Evolutionary conservation across 352 stramenopile genomes (phyloP).

Genomic region (Phytopythium vexans): DNA sequence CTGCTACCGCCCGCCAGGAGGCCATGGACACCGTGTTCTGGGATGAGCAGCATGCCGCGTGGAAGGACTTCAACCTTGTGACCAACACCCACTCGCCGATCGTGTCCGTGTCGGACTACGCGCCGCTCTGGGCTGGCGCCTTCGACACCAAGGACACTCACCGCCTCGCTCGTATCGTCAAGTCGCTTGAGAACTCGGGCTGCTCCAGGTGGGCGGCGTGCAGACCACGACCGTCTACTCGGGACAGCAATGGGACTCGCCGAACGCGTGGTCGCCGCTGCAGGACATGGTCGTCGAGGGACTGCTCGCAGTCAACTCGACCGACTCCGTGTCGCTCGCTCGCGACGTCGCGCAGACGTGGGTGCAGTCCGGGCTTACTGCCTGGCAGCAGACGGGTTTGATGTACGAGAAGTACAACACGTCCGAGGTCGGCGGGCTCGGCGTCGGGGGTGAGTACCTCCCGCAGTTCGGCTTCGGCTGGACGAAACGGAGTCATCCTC

Average conservation of each 20-base stretch:
- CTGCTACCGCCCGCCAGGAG: constrained; percentile 30
- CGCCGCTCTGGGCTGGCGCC: constrained; percentile 73
- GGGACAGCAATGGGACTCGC: constrained; percentile 86
- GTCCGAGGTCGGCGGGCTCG: constrained; percentile 52
- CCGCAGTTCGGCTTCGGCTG: constrained; percentile 87
- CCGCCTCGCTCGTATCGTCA: constrained; percentile 44
- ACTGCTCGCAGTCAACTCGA: constrained; percentile 48
- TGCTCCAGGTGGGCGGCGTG: constrained; percentile 65
- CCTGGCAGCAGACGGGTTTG: constrained; percentile 63
- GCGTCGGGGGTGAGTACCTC: constrained; percentile 85
- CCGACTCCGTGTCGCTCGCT: constrained; percentile 46
- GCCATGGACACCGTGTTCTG: constrained; percentile 77
- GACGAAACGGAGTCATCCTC: constrained; percentile 86
- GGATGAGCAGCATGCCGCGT: constrained; percentile 45
- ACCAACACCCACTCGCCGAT: constrained; percentile 37
- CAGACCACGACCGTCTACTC: constrained; percentile 67
- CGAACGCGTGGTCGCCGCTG: constrained; percentile 84
- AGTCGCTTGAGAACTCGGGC: constrained; percentile 44
- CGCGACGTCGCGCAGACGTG: constrained; percentile 54
- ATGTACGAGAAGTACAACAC: constrained; percentile 92
- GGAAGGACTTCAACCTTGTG: constrained; percentile 76
- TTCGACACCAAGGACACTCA: constrained; percentile 43
- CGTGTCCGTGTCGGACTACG: constrained; percentile 66
- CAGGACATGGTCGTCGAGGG: constrained; percentile 83
- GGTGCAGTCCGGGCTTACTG: constrained; percentile 55